Percentiles rank a stretch among this genome's conserved stretches.
These are phyloP conservation scores for Solanum phureja DNA, from an alignment of 257 asterid genomes.

Conservation along the genomic window DNA sequence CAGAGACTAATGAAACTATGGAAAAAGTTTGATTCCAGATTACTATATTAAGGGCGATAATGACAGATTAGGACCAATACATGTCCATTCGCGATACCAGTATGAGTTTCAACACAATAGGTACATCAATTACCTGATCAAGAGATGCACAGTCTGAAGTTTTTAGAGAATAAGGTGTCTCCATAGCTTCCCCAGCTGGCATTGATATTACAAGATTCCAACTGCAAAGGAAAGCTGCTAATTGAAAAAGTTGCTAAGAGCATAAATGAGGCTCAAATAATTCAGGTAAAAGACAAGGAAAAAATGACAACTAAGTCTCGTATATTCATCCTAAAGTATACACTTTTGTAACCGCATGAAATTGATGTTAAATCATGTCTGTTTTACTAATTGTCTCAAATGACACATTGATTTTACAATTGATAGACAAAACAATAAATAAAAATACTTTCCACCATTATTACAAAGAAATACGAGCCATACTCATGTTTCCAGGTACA, in stretches of 20 bases:
- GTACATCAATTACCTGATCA: constrained; percentile 51
- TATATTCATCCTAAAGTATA: not conserved
- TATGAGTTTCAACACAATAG: not conserved
- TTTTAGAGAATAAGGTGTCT: constrained; percentile 65
- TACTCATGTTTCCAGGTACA: not conserved
- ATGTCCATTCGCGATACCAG: not conserved
- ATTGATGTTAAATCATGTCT: not conserved
- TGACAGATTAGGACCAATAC: not conserved
- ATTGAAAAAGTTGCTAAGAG: constrained; percentile 11
- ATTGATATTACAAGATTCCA: constrained; percentile 78
- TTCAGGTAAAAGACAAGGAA: not conserved
- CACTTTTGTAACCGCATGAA: not conserved
- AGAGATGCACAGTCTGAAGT: constrained; percentile 53
- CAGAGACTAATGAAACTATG: not conserved
- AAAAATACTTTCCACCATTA: not conserved
- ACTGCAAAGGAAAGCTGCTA: constrained; percentile 39
- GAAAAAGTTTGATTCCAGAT: not conserved
- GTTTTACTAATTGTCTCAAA: not conserved
- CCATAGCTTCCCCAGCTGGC: constrained; percentile 78
- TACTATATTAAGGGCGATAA: not conserved
- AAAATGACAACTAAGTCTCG: not conserved
- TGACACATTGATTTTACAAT: not conserved
- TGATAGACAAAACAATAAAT: not conserved
- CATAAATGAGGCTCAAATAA: not conserved
- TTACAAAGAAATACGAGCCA: not conserved